Percentiles rank a stretch among this genome's conserved stretches.
Conservation (phyloP, 345 rosid species). For the Trapa incisa region DNA sequence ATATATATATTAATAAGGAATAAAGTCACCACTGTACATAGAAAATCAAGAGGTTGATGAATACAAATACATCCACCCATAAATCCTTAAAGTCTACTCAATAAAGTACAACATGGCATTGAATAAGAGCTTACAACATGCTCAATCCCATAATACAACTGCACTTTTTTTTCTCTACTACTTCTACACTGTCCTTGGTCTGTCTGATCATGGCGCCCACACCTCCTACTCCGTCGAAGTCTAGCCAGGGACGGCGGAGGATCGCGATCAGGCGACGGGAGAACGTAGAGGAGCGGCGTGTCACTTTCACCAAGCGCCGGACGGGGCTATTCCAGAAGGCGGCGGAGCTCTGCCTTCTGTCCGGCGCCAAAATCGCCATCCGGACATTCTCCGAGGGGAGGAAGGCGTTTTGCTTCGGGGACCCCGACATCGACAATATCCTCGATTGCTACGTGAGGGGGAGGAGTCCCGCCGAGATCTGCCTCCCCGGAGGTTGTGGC, state of each 20-base stretch:
- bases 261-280: conserved; percentile 13
- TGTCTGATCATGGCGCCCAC: too few species aligned
- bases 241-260: conserved; percentile 8
- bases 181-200: too few species aligned
- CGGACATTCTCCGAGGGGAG: conserved; percentile 12
- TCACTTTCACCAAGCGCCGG: conserved; percentile 13
- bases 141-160: too few species aligned
- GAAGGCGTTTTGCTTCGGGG: conserved; percentile 13
- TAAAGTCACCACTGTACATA: too few species aligned
- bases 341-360: conserved; percentile 9
- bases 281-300: conserved; percentile 7
- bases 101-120: too few species aligned
- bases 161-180: too few species aligned
- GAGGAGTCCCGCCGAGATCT: background rate
- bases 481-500: background rate
- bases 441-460: conserved; percentile 6
- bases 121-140: too few species aligned
- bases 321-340: conserved; percentile 9
- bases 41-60: too few species aligned
- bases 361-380: conserved; percentile 8
- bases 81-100: too few species aligned
- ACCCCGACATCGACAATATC: conserved; percentile 6
- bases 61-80: too few species aligned
- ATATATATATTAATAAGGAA: too few species aligned
- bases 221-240: background rate